Conservation (phyloP, 495 filamentous ascomycete genomes). For the Tuber microsphaerosporum region DNA sequence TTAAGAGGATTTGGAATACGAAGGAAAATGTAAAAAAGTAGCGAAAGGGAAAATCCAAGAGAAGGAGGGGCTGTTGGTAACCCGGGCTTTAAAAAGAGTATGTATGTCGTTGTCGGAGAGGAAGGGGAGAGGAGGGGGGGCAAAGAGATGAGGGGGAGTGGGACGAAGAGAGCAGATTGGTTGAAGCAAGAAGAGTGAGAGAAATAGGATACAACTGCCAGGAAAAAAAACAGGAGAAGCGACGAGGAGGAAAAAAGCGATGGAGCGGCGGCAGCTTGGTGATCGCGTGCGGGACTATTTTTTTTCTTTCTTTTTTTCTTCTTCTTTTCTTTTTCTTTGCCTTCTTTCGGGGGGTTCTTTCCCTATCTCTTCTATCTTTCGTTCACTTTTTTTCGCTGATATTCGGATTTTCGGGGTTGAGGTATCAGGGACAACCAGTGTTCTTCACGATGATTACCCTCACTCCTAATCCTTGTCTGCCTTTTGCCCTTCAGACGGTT, state of each 20-base stretch:
- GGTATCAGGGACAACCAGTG: neutral
- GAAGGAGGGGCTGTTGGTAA: neutral
- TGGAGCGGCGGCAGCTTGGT: slow-evolving; percentile 2
- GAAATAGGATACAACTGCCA: neutral
- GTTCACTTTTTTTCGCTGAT: neutral
- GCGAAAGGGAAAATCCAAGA: neutral
- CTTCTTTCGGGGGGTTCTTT: neutral
- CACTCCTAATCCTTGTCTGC: neutral
- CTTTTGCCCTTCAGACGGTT: neutral
- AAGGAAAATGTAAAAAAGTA: neutral
- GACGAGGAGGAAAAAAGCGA: neutral
- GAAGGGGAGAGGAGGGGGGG: neutral
- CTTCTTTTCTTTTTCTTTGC: neutral
- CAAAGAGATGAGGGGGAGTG: slow-evolving; percentile 3
- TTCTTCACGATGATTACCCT: neutral
- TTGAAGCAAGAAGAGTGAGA: neutral
- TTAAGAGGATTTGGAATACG: neutral
- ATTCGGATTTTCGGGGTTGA: neutral
- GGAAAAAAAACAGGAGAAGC: neutral
- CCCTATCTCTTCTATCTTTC: neutral
- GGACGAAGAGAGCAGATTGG: neutral
- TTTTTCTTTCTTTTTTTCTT: neutral
- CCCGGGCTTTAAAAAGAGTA: slow-evolving; percentile 2
- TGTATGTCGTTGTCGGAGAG: neutral
- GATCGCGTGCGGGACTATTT: slow-evolving; percentile 2